Evolutionary conservation across 306 rosid species (phyloP), one percentile per base, ranked within the genome.

Genomic region (Ceratonia siliqua): DNA sequence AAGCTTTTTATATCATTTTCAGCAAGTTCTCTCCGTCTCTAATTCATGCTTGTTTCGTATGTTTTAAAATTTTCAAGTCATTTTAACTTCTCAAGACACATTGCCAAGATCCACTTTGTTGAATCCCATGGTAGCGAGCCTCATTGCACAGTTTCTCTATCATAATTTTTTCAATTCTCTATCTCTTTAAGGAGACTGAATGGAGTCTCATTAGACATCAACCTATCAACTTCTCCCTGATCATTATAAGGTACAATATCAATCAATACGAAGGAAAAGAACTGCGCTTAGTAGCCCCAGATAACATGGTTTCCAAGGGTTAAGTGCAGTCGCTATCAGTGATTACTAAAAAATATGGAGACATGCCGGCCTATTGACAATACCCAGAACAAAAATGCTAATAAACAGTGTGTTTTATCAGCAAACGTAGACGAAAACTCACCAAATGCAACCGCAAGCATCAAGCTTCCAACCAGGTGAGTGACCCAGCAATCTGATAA

Each of bases 391-490:
- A 15, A 49, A 76, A 64, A 63, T 36, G 61, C 33, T 35, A 22
- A 15, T 17, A 63, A 35, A 28, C 20, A 24, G 15, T 8, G 8
- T 27, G 45, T 32, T 8, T 46, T 49, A 8, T 49, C 32, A 27
- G 21, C 24, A 39, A 76, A 67, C 27, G 52, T 32, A 28, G n/a
- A 45, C 18, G 56, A 43, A n/a, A 59, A 45, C 62, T 55, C 24
- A 46, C 74, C 68, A 54, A 38, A 1, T 38, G 66, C 73, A 75
- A 41, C 39, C 43, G 74, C 32, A 22, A 57, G 53, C 50, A 33
- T 30, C 32, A 66, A 27, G 18, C 45, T 41, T 18, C 73, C 42
- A 38, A 5, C 11, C 42, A 38, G 42, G 42, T 1, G 10, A n/a
- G n/a, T 38, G 42, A 8, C 42, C 42, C 22, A 36, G 25, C 39